Base-by-base conservation (phyloP, 2,329 filamentous ascomycete species). In the Diaporthe citrichinensis region DNA sequence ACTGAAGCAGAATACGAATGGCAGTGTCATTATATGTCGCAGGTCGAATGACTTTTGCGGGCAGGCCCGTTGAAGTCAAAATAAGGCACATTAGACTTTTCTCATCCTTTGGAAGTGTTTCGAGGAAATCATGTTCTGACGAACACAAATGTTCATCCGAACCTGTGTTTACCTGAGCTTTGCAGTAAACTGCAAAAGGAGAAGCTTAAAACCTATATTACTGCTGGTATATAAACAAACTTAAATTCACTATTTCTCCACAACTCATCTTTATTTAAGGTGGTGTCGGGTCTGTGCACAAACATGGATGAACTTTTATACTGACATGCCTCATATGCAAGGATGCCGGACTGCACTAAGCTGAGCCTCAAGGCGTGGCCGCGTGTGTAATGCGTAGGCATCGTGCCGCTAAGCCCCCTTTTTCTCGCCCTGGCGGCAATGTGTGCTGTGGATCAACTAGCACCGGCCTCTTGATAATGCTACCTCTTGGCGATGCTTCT, bases 341-440 rank as follows among this genome's bases (percentile, higher is more conserved):
- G 57, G 57, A 41, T 25, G 12, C 57, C 34, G 31, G 15, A 39
- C 36, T 39, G 36, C 36, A 39, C 55, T 36, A 39, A 15, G 36
- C 36, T 15, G 55, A 59, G 31, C 20, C 28, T 36, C 34, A 46
- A 28, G 59, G 39, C 59, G 15, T 62, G 59, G 59, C 59, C 59
- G 14, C 39, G 39, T 62, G 9, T 15, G 34, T 46, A 46, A 25
- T 62, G 59, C 15, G 59, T 46, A 46, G 39, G 36, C 59, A 46
- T 20, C 25, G 59, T 62, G 59, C 59, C 14, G 59, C 59, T 46
- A 62, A 62, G 39, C 59, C 59, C 59, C 59, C 59, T 31, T 44
- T 44, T 62, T 62, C 39, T 62, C 20, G 36, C 39, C 10, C 23
- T 2, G 34, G 39, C 39, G 25, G 59, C 59, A 23, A 28, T 44